phyloP scores from a whole-genome alignment of 257 asterid genomes.

The Ilex asprella region DNA sequence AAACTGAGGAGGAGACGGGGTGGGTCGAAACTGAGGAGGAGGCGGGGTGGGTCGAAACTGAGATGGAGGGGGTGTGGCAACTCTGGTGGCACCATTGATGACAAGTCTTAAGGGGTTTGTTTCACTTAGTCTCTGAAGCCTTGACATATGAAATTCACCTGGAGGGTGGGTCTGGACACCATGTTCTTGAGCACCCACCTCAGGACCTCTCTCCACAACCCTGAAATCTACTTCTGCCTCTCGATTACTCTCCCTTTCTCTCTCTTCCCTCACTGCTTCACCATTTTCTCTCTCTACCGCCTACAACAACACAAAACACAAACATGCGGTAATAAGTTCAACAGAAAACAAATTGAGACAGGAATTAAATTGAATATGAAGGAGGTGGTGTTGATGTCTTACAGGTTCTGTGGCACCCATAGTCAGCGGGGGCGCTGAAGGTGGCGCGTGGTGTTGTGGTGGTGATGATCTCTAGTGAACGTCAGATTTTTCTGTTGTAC shows the following conservation, averaged over 20 bases:
- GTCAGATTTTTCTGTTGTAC: constrained; percentile 35
- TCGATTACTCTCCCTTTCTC: neutral
- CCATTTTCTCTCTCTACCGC: constrained; percentile 28
- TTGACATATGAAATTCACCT: constrained; percentile 48
- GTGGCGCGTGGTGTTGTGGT: constrained; percentile 40
- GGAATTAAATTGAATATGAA: neutral
- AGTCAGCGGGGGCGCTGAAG: constrained; percentile 12
- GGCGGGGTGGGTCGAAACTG: constrained; percentile 28
- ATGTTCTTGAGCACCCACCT: constrained; percentile 21
- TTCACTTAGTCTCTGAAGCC: constrained; percentile 72
- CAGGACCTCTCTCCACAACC: constrained; percentile 73
- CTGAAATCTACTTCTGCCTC: constrained; percentile 16
- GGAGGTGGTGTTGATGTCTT: constrained; percentile 13
- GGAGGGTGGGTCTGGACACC: constrained; percentile 27
- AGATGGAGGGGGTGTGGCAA: constrained; percentile 64
- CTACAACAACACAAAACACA: constrained; percentile 17
- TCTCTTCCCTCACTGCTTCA: neutral
- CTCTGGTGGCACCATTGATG: constrained; percentile 61
- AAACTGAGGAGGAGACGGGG: constrained; percentile 20
- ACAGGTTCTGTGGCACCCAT: constrained; percentile 76
- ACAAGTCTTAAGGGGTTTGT: constrained; percentile 86
- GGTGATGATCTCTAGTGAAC: constrained; percentile 16
- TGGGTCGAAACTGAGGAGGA: constrained; percentile 24
- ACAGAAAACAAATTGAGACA: neutral
- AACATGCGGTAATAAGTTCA: constrained; percentile 40